Percentiles rank a stretch among this genome's conserved stretches.
Conservation (phyloP, 176 grass and related monocot species). For the Microstegium vimineum region DNA sequence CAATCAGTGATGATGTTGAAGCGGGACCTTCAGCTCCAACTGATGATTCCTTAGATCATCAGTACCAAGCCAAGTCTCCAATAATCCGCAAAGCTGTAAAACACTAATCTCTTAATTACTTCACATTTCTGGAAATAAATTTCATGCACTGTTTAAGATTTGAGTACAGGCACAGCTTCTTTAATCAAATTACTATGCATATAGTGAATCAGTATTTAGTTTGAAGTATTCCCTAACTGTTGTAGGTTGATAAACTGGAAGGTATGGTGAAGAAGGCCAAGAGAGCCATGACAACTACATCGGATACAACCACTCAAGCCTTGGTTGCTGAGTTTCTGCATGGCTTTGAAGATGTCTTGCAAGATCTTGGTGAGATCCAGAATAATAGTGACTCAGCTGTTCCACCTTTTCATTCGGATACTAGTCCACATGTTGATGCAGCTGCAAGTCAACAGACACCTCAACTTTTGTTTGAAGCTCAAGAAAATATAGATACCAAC, state of each 20-base stretch:
- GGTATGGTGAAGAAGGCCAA: slow-evolving; percentile 51
- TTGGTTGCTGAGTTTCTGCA: slow-evolving; percentile 49
- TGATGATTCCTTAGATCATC: slow-evolving; percentile 29
- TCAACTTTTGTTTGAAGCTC: slow-evolving; percentile 24
- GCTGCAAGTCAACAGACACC: not conserved
- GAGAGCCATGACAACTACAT: slow-evolving; percentile 37
- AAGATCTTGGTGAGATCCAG: slow-evolving; percentile 48
- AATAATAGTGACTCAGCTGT: slow-evolving; percentile 18
- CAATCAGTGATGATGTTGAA: slow-evolving; percentile 35
- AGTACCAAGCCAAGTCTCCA: slow-evolving; percentile 42
- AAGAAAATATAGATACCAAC: slow-evolving; percentile 21
- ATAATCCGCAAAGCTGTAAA: slow-evolving; percentile 59
- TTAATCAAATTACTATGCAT: not conserved
- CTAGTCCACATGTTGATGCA: slow-evolving; percentile 14
- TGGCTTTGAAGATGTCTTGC: slow-evolving; percentile 56
- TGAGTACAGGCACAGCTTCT: slow-evolving; percentile 29
- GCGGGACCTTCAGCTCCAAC: slow-evolving; percentile 21
- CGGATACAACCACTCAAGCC: slow-evolving; percentile 41
- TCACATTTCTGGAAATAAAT: not conserved
- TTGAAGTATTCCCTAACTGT: slow-evolving; percentile 7
- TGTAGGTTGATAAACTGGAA: slow-evolving; percentile 57
- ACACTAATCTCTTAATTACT: not conserved
- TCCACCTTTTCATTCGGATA: slow-evolving; percentile 22
- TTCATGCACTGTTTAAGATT: not conserved
- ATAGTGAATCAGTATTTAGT: slow-evolving; percentile 7